Base-by-base conservation (phyloP, 2,329 filamentous ascomycete genomes). In the Colletotrichum sansevieriae region DNA sequence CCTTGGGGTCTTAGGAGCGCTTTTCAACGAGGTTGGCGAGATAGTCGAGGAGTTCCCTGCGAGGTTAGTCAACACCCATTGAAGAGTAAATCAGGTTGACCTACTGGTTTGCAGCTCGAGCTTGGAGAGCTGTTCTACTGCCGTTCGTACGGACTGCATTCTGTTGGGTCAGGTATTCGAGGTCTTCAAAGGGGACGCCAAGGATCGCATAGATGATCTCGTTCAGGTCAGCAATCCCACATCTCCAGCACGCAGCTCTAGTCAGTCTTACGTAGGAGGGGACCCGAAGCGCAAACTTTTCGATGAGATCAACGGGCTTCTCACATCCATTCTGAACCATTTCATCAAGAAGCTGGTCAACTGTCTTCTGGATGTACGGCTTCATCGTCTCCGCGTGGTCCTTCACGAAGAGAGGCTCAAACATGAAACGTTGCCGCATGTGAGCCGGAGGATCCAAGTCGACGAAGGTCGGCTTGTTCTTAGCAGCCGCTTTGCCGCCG, bases 201-300 rank as follows among this genome's bases (percentile, higher is more conserved):
- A 85, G 79, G 29, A 85, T 82, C 12, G 80, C 81, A 73, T 85
- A 85, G 65, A 85, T 85, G 66, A 83, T 83, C 82, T 83, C 25
- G 5, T 7, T 13, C 12, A 20, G 8, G 12, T 33, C 8, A 46
- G 41, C 0, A 39, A 18, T 1, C 20, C 2, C 18, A 25, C 9
- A 25, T 20, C 18, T 33, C 5, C 41, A 37, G 39, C 41, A 33
- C n/a, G 7, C 25, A 29, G 25, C 25, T 29, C 25, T 4, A n/a
- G 11, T 9, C 13, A 18, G 44, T 71, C 77, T 49, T 65, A 84
- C 81, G 69, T 83, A 83, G 18, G 83, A 84, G 1, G 84, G 83
- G 1, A 85, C 78, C 0, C 82, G 83, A 0, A 85, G 73, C 1
- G 83, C 81, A 71, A 86, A 83, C 35, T 81, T 78, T 33, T 84